A percentile compares a stretch with the other conserved stretches of the same genome.
phyloP scores from a whole-genome alignment of 108 stramenopile genomes.

The Cyclotella kingstonii region DNA sequence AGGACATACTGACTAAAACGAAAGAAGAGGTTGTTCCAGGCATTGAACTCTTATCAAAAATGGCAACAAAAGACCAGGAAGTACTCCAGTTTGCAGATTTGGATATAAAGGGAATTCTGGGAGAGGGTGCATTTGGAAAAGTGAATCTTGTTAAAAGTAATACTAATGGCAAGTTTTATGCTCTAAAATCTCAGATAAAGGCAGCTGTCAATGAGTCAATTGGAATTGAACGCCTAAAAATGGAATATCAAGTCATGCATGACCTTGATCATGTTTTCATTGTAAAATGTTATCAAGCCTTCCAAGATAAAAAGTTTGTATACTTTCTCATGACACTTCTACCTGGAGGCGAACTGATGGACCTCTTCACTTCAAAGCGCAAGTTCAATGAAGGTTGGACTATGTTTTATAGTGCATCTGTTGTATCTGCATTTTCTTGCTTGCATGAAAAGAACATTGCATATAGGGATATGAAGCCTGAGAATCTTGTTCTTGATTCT shows the following conservation, averaged over 20 bases:
- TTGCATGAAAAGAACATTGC: conserved; percentile 50
- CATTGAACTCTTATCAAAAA: background rate
- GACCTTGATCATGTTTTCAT: conserved; percentile 41
- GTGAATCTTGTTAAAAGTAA: conserved; percentile 26
- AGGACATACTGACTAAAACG: conserved; percentile 50
- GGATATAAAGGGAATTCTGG: conserved; percentile 23
- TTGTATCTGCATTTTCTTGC: conserved; percentile 49
- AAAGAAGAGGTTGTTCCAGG: background rate
- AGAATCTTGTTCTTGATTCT: conserved; percentile 62
- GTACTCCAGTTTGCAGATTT: background rate
- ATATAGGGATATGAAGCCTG: conserved; percentile 74
- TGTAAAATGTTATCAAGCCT: conserved; percentile 22
- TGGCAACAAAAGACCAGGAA: background rate
- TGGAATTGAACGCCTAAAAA: conserved; percentile 50
- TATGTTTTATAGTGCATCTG: conserved; percentile 43
- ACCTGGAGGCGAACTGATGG: conserved; percentile 60
- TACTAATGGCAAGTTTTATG: conserved; percentile 36
- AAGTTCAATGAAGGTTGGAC: conserved; percentile 44
- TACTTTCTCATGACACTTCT: conserved; percentile 59
- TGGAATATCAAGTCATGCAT: conserved; percentile 46
- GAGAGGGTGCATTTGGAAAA: conserved; percentile 45
- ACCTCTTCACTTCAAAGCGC: conserved; percentile 10
- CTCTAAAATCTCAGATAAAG: conserved; percentile 68
- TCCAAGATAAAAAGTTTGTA: conserved; percentile 44
- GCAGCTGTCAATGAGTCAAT: conserved; percentile 45